These are phyloP conservation scores for Rhynchosporium agropyri DNA, from an alignment of 2,329 filamentous ascomycete genomes.

Conservation along the genomic window DNA sequence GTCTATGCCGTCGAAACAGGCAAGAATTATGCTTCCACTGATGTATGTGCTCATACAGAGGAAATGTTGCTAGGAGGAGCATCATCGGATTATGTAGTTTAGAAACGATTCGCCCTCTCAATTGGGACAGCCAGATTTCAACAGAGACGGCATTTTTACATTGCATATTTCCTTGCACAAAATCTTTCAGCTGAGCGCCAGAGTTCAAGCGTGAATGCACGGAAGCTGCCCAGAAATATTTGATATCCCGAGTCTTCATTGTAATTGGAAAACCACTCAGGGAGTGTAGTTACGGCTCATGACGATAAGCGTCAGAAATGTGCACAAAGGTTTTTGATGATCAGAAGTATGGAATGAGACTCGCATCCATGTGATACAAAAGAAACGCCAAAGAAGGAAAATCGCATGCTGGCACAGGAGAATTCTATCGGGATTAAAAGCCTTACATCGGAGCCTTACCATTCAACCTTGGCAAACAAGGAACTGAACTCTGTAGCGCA, in stretches of 20 bases:
- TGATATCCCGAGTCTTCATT: neutral
- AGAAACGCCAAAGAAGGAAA: neutral
- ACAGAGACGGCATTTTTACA: neutral
- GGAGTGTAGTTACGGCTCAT: neutral
- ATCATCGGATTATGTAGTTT: neutral
- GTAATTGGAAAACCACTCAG: neutral
- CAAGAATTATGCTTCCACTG: neutral
- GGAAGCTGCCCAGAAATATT: neutral
- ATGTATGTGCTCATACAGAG: neutral
- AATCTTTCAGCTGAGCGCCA: neutral
- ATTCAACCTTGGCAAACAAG: neutral
- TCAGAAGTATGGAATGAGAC: neutral
- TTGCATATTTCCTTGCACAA: neutral
- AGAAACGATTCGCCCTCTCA: neutral
- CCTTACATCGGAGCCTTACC: neutral
- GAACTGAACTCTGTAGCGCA: neutral
- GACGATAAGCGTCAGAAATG: neutral
- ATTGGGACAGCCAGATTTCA: neutral
- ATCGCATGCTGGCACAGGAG: neutral
- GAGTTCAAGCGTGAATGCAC: neutral
- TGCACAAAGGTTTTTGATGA: neutral
- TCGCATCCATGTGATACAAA: neutral
- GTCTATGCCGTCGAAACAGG: neutral
- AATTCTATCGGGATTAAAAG: neutral
- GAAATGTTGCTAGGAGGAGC: neutral